A percentile compares a stretch with the other conserved stretches of the same genome.
phyloP scores from a whole-genome alignment of 768 basidiomycete species.

The Kwoniella europaea region DNA sequence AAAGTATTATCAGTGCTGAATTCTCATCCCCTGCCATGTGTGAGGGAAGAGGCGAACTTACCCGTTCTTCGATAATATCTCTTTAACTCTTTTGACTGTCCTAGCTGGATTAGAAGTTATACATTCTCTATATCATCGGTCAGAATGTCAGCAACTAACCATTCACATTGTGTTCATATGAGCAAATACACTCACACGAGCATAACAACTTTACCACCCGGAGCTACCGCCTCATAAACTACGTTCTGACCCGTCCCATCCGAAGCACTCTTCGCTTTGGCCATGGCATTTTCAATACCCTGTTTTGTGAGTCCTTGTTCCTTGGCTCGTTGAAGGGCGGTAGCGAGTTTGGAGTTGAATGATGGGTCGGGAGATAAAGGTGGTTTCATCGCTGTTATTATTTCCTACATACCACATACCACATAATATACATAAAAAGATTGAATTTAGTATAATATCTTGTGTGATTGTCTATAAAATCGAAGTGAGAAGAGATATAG shows the following conservation, averaged over 20 bases:
- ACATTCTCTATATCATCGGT: conserved; percentile 39
- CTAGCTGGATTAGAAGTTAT: conserved; percentile 49
- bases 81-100: conserved; percentile 45
- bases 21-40: background rate
- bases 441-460: too few relatives aligned
- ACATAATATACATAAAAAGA: too few relatives aligned
- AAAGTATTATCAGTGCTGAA: background rate
- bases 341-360: conserved; percentile 45
- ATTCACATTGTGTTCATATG: background rate
- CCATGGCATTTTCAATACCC: conserved; percentile 49
- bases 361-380: conserved; percentile 46
- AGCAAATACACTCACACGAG: conserved; percentile 47
- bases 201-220: conserved; percentile 50
- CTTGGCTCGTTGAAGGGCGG: conserved; percentile 46
- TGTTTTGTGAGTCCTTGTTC: conserved; percentile 50
- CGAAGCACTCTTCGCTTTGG: conserved; percentile 34
- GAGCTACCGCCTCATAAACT: conserved; percentile 53
- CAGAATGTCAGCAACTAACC: background rate
- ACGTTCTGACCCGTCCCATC: conserved; percentile 51
- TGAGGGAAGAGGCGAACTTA: conserved; percentile 6
- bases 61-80: conserved; percentile 47
- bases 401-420: conserved; percentile 38
- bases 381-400: conserved; percentile 45
- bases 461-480: too few relatives aligned
- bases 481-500: background rate